phyloP scores from a whole-genome alignment of 768 basidiomycete species.

The Lanmaoa rubissima region DNA sequence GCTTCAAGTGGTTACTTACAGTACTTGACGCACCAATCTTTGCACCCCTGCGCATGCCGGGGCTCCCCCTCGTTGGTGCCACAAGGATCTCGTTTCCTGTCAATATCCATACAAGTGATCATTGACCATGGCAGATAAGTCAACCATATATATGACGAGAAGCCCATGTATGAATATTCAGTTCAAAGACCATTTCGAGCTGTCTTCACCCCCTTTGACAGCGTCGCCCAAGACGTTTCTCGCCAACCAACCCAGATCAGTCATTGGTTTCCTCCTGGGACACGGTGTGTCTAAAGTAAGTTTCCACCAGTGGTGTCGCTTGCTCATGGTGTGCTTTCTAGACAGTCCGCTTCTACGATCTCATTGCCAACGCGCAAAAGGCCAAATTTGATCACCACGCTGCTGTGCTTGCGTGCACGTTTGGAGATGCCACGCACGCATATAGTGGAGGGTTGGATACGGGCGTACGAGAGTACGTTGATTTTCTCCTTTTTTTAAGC shows the following conservation, averaged over 20 bases:
- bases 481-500: neutral
- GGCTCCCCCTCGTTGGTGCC: neutral
- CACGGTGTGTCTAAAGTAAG: conserved; percentile 41
- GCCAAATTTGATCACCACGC: conserved; percentile 88
- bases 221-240: conserved; percentile 75
- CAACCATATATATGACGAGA: no score
- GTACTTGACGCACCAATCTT: no score
- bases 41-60: no score
- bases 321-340: conserved; percentile 38
- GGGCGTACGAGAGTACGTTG: conserved; percentile 66
- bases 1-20: no score
- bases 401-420: conserved; percentile 82
- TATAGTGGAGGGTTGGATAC: conserved; percentile 90
- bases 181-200: conserved; percentile 37
- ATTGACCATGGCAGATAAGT: conserved; percentile 22
- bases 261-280: conserved; percentile 92
- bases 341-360: conserved; percentile 59
- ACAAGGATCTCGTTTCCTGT: neutral
- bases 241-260: conserved; percentile 73
- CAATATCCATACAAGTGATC: no score
- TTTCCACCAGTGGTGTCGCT: conserved; percentile 9
- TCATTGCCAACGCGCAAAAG: conserved; percentile 58
- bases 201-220: conserved; percentile 76
- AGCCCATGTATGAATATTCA: neutral
- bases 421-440: conserved; percentile 60